Conservation (phyloP, 139 green algal species). For the Ettlia oleoabundans region DNA sequence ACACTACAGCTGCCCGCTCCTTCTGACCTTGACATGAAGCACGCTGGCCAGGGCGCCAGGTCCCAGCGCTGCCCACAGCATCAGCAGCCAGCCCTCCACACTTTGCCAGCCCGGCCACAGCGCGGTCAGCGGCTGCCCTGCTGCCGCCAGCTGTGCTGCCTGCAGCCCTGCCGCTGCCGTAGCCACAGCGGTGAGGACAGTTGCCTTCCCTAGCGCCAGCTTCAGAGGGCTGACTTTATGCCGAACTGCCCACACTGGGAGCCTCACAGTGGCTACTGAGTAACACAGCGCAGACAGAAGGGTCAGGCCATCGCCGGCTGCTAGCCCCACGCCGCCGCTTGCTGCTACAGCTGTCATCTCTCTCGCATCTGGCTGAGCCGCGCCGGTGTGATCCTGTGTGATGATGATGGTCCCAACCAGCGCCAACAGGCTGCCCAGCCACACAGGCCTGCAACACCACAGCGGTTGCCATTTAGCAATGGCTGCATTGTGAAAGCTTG, state of each 20-base stretch:
- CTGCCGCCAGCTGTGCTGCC: not conserved
- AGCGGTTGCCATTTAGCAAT: too few relatives aligned
- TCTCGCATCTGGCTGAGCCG: not conserved
- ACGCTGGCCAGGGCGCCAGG: slow-evolving; percentile 33
- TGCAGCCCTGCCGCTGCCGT: slow-evolving; percentile 1
- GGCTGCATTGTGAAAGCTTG: too few relatives aligned
- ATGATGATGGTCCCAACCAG: slow-evolving; percentile 19
- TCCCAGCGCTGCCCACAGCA: slow-evolving; percentile 29
- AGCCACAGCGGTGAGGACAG: too few relatives aligned
- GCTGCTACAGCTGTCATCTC: not conserved
- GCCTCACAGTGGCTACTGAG: slow-evolving; percentile 38
- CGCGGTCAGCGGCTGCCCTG: not conserved
- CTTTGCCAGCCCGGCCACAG: slow-evolving; percentile 18
- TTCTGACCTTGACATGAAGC: slow-evolving; percentile 38
- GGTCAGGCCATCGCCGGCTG: slow-evolving; percentile 16
- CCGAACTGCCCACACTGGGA: slow-evolving; percentile 35
- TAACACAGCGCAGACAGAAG: slow-evolving; percentile 45
- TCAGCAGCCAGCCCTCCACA: slow-evolving; percentile 6
- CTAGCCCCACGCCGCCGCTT: not conserved
- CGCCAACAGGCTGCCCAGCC: slow-evolving; percentile 17
- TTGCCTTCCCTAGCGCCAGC: slow-evolving; percentile 3
- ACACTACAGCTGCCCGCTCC: too few relatives aligned
- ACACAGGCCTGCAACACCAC: slow-evolving; percentile 2
- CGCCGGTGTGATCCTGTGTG: not conserved
- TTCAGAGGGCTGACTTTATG: slow-evolving; percentile 17